These are phyloP conservation scores for Botryobasidium botryosum DNA, from an alignment of 768 basidiomycete genomes.

Conservation along the genomic window DNA sequence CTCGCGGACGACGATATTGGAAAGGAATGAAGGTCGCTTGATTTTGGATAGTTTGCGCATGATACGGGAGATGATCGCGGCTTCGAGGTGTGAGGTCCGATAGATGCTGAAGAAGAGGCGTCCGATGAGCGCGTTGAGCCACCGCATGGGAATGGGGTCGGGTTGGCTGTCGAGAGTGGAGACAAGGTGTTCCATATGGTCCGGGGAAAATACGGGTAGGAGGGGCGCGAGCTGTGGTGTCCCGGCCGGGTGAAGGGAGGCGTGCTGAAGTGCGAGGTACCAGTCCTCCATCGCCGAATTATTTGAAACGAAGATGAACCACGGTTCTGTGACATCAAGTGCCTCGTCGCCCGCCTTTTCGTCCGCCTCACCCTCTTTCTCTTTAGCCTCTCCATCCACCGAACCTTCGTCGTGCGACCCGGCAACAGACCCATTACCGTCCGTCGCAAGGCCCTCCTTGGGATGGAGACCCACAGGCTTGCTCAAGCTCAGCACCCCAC, in stretches of 20 bases:
- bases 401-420: slow-evolving; percentile 38
- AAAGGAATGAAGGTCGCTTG: slow-evolving; percentile 73
- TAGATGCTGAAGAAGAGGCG: slow-evolving; percentile 88
- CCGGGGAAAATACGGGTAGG: slow-evolving; percentile 45
- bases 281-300: slow-evolving; percentile 96
- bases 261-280: slow-evolving; percentile 70
- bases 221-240: slow-evolving; percentile 35
- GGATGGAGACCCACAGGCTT: too few species aligned
- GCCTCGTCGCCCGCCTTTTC: slow-evolving; percentile 33
- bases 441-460: too few species aligned
- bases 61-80: slow-evolving; percentile 67
- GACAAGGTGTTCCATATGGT: slow-evolving; percentile 73
- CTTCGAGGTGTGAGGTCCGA: slow-evolving; percentile 64
- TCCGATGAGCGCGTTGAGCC: slow-evolving; percentile 88
- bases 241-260: slow-evolving; percentile 18
- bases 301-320: slow-evolving; percentile 86
- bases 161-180: slow-evolving; percentile 80
- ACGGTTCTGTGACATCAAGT: slow-evolving; percentile 41
- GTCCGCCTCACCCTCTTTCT: slow-evolving; percentile 15
- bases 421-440: slow-evolving; percentile 25
- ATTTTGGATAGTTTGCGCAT: slow-evolving; percentile 92
- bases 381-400: slow-evolving; percentile 18
- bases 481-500: background rate
- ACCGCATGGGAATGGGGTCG: slow-evolving; percentile 92
- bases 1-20: slow-evolving; percentile 71